Evolutionary conservation across 192 early-diverging fungal genomes (phyloP).

Genomic region (Radiomyces spectabilis): DNA sequence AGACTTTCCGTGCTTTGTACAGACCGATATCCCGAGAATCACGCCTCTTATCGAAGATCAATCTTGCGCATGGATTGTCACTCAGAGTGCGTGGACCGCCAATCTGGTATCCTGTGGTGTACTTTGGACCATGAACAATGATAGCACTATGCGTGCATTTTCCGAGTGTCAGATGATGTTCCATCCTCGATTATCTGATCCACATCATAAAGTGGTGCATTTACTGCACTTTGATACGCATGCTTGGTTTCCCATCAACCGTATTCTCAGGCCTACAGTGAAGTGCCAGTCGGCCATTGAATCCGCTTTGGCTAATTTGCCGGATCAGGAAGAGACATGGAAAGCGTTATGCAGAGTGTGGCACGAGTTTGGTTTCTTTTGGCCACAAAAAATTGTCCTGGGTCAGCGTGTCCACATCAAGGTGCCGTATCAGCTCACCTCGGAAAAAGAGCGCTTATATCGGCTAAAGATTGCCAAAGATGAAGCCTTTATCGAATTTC

Average conservation of each 20-base stretch:
- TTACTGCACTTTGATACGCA: background rate
- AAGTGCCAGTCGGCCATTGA: background rate
- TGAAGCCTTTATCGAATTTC: background rate
- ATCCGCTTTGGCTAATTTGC: background rate
- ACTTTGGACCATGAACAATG: background rate
- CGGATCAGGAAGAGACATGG: constrained; percentile 1
- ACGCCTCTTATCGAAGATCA: background rate
- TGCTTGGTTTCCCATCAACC: constrained; percentile 3
- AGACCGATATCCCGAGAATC: background rate
- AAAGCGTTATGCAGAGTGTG: background rate
- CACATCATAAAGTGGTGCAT: background rate
- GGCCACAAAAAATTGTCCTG: constrained; percentile 3
- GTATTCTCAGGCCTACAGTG: constrained; percentile 3
- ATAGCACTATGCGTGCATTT: background rate
- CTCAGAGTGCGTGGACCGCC: background rate
- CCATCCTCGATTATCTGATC: background rate
- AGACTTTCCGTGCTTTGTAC: constrained; percentile 8
- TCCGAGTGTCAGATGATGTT: constrained; percentile 5
- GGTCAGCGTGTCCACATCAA: constrained; percentile 9
- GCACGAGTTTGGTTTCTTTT: constrained; percentile 6
- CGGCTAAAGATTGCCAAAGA: constrained; percentile 12
- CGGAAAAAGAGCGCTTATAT: background rate
- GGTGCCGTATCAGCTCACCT: constrained; percentile 5
- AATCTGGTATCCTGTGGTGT: background rate
- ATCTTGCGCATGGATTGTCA: background rate